phyloP scores from a whole-genome alignment of 495 filamentous ascomycete genomes.

The Penicillium simplicissimum region DNA sequence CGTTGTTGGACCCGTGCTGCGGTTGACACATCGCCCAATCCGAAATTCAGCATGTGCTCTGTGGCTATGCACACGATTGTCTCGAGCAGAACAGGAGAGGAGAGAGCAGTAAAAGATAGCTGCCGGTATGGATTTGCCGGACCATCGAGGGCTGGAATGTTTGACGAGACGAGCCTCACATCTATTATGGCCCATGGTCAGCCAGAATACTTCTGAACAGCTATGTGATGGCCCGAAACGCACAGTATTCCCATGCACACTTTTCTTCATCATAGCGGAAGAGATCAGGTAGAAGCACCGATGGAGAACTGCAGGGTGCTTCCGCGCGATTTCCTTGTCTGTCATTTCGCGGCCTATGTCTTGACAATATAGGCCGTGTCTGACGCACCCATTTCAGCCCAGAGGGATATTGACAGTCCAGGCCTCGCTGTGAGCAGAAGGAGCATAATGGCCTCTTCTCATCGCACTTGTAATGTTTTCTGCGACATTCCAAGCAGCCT shows the following conservation, averaged over 20 bases:
- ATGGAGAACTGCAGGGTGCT: constrained; percentile 1
- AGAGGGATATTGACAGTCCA: constrained; percentile 26
- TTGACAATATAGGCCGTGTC: constrained; percentile 17
- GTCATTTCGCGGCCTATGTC: constrained; percentile 23
- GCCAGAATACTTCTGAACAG: background rate
- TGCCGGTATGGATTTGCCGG: constrained; percentile 34
- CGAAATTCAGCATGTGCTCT: constrained; percentile 36
- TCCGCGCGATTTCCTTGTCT: background rate
- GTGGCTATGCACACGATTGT: constrained; percentile 34
- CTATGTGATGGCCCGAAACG: background rate
- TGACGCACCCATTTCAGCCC: constrained; percentile 27
- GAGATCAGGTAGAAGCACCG: constrained; percentile 1
- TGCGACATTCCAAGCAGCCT: constrained; percentile 32
- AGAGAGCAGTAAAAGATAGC: constrained; percentile 27
- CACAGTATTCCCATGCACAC: constrained; percentile 33
- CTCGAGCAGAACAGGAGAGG: constrained; percentile 28
- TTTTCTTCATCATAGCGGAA: constrained; percentile 27
- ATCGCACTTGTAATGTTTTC: constrained; percentile 31
- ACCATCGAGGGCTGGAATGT: constrained; percentile 31
- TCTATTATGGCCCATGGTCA: constrained; percentile 9
- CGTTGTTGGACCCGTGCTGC: constrained; percentile 30
- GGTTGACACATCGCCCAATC: constrained; percentile 23
- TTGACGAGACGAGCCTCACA: constrained; percentile 30
- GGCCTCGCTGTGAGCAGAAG: constrained; percentile 16
- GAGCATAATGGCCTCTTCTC: constrained; percentile 26